These are phyloP conservation scores for Oryza glaberrima DNA, from an alignment of 176 grass and related monocot genomes.

Conservation along the genomic window DNA sequence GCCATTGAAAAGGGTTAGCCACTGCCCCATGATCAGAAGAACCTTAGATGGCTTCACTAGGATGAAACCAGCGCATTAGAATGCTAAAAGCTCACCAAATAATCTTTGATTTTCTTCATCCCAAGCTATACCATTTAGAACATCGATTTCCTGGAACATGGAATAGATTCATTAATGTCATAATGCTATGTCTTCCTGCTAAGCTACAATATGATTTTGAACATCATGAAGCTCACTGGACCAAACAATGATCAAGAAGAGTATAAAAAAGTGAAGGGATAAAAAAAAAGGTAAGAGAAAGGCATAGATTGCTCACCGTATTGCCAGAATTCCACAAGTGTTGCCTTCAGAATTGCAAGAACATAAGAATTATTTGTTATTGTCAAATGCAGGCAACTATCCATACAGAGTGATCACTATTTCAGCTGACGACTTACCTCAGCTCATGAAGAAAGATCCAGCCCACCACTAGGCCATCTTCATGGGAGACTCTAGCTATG, in stretches of 20 bases:
- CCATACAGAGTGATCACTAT: background rate
- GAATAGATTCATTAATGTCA: constrained; percentile 3
- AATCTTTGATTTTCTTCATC: constrained; percentile 72
- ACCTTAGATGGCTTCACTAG: background rate
- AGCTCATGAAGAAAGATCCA: constrained; percentile 93
- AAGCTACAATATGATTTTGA: constrained; percentile 2
- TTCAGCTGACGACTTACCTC: constrained; percentile 42
- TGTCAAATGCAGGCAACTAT: background rate
- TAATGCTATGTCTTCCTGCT: background rate
- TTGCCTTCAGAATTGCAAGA: constrained; percentile 48
- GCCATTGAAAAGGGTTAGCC: background rate
- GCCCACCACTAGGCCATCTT: constrained; percentile 71
- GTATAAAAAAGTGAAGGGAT: constrained; percentile 1
- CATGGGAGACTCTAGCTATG: constrained; percentile 84
- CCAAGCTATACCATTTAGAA: constrained; percentile 96
- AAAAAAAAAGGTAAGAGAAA: background rate
- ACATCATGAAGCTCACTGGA: background rate
- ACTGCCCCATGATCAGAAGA: background rate
- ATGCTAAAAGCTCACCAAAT: constrained; percentile 56
- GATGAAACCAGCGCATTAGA: background rate
- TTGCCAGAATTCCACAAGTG: constrained; percentile 56
- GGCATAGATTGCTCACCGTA: constrained; percentile 38
- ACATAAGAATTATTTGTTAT: constrained; percentile 4
- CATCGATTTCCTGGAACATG: constrained; percentile 72
- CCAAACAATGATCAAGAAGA: background rate